Percentiles rank a stretch among this genome's conserved stretches.
Evolutionary conservation across 805 yeast genomes (phyloP).

Genomic region (Kluyveromyces wickerhamii): DNA sequence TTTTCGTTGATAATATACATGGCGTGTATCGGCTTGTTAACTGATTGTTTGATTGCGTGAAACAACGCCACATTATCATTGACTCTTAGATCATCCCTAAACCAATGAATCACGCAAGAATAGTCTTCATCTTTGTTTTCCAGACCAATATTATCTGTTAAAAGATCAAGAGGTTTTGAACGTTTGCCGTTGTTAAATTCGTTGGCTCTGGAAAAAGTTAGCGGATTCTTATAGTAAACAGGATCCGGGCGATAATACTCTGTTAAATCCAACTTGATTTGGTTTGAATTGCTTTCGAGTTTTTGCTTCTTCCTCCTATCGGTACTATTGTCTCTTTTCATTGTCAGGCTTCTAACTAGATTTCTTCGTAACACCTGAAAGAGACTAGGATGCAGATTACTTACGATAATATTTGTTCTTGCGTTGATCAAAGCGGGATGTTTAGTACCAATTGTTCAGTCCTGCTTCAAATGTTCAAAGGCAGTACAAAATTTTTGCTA

Average conservation of each 20-base stretch:
- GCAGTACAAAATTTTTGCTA: too few species aligned
- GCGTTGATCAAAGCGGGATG: too few species aligned
- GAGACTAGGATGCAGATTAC: too few species aligned
- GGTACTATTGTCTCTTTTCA: too few species aligned
- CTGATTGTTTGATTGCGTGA: conserved; percentile 28
- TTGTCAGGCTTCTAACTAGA: too few species aligned
- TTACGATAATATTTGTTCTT: too few species aligned
- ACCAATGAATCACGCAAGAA: conserved; percentile 36
- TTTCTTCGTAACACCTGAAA: too few species aligned
- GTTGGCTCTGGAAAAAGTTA: conserved; percentile 14
- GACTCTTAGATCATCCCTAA: conserved; percentile 39
- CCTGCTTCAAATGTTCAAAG: too few species aligned
- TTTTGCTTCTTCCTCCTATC: too few species aligned
- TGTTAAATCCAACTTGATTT: too few species aligned
- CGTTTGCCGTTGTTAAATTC: conserved; percentile 15
- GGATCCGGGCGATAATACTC: conserved; percentile 12
- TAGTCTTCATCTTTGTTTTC: conserved; percentile 5
- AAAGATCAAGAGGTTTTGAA: conserved; percentile 12
- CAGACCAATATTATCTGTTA: conserved; percentile 8
- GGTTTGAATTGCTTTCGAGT: conserved; percentile 6
- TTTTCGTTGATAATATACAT: conserved; percentile 36
- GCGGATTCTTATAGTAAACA: conserved; percentile 14
- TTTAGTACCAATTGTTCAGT: too few species aligned
- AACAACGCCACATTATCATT: conserved; percentile 37
- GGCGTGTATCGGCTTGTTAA: conserved; percentile 16